Evolutionary conservation across 768 basidiomycete species (phyloP), one percentile per base, ranked within the genome.

Genomic region (Mycena latifolia): DNA sequence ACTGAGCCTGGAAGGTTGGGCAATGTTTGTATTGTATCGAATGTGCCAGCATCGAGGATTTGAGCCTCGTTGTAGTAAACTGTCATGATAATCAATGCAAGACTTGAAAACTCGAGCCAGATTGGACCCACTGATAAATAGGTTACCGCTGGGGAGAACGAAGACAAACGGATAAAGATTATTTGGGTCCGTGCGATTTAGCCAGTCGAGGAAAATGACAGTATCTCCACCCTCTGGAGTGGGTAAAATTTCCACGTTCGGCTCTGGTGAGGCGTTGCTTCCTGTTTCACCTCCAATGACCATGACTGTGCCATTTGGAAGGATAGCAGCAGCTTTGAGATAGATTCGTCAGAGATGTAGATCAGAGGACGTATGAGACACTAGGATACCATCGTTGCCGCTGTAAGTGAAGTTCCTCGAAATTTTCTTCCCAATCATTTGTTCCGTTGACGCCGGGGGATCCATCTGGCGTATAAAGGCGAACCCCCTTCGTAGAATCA

Each of bases 1-100:
- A 94, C 93, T 0, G 89, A 82, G 0, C 89, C 92, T 0, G 93
- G 92, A 67, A 91, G 88, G 69, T 92, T 92, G 18, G 93, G 93
- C 7, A 93, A 76, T 9, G 79, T 77, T 7, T 77, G 77, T 58
- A 88, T 75, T 0, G 92, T 93, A 24, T 81, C 76, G 67, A 94
- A 92, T 1, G 86, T 91, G 14, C 74, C 79, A 0, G 90, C 88
- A 62, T 94, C 85, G 28, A 94, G 79, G 65, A 94, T 86, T 18
- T 92, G 88, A 0, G 92, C 93, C 75, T 94, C 90, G 66, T 94
- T 94, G 79, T 88, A 93, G 72, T 94, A 93, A 0, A 83, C 91
- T 92, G 63, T 10, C 8, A 20, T 39, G 18, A 57, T 29, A 63
- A 55, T 43, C 10, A 25, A 31, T 28, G 15, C 18, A 37, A 24